phyloP scores from a whole-genome alignment of 257 asterid genomes.

The Petunia secreta region DNA sequence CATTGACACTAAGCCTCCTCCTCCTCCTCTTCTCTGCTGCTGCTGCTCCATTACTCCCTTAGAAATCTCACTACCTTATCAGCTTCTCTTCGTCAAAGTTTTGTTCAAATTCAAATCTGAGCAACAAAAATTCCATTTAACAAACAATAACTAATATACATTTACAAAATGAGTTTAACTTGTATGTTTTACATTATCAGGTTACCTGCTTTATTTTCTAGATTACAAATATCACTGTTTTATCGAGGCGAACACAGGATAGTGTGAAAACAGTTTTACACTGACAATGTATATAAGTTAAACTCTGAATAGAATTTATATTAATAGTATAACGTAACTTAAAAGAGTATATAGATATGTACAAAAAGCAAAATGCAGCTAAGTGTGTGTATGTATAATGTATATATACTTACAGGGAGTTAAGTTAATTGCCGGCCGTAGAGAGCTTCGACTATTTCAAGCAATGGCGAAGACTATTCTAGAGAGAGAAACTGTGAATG shows the following conservation, averaged over 20 bases:
- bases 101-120: slow-evolving; percentile 37
- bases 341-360: neutral
- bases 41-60: slow-evolving; percentile 57
- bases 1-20: slow-evolving; percentile 50
- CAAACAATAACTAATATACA: neutral
- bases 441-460: slow-evolving; percentile 44
- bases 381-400: slow-evolving; percentile 10
- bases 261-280: no score
- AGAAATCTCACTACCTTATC: slow-evolving; percentile 25
- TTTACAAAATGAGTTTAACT: slow-evolving; percentile 19
- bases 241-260: no score
- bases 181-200: neutral
- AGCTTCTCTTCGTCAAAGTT: slow-evolving; percentile 26
- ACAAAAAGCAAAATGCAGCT: neutral
- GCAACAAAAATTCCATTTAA: neutral
- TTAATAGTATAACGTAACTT: no score
- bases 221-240: no score
- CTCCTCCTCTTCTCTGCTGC: slow-evolving; percentile 65
- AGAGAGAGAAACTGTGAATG: slow-evolving; percentile 31
- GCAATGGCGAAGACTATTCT: slow-evolving; percentile 25
- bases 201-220: no score
- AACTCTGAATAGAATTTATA: no score
- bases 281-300: no score
- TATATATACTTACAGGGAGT: slow-evolving; percentile 26
- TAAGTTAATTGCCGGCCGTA: slow-evolving; percentile 49